Conservation (phyloP, 1,284 basidiomycete genomes). For the Pseudozyma sp. region DNA sequence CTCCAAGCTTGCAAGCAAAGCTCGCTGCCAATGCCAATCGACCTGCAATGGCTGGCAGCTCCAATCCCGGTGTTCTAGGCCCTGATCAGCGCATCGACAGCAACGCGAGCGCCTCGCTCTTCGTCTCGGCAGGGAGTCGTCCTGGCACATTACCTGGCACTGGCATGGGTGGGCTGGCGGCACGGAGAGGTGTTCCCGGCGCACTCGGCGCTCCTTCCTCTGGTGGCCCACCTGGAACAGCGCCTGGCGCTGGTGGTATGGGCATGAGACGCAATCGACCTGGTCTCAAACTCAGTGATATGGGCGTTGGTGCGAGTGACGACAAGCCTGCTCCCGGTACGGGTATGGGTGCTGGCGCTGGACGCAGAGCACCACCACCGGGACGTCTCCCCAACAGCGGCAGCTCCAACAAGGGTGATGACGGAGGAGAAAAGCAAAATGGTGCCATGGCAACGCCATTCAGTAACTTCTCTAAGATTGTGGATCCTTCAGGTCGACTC, state of each 20-base stretch:
- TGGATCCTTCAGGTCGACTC: constrained; percentile 94
- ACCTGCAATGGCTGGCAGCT: constrained; percentile 26
- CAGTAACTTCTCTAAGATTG: constrained; percentile 91
- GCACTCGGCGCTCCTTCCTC: constrained; percentile 73
- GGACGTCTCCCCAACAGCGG: constrained; percentile 66
- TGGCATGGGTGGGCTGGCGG: constrained; percentile 47
- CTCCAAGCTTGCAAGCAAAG: constrained; percentile 89
- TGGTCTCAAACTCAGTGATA: constrained; percentile 60
- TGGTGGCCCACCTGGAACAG: constrained; percentile 15
- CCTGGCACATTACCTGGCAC: constrained; percentile 33
- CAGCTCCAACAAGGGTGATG: constrained; percentile 28
- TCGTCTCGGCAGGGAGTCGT: constrained; percentile 37
- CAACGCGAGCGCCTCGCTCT: constrained; percentile 49
- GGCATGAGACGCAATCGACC: constrained; percentile 44
- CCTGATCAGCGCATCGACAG: constrained; percentile 59
- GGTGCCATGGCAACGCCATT: constrained; percentile 80
- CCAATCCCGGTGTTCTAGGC: constrained; percentile 38
- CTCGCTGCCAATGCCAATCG: constrained; percentile 76
- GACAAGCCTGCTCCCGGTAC: constrained; percentile 1
- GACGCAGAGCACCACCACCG: constrained; percentile 73
- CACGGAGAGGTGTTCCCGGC: constrained; percentile 69
- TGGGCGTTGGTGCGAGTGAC: constrained; percentile 40
- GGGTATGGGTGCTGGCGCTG: constrained; percentile 73
- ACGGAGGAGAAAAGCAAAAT: constrained; percentile 10
- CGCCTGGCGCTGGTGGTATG: constrained; percentile 34